Evolutionary conservation across 345 rosid genomes (phyloP).

Genomic region (Cochlearia excelsa): DNA sequence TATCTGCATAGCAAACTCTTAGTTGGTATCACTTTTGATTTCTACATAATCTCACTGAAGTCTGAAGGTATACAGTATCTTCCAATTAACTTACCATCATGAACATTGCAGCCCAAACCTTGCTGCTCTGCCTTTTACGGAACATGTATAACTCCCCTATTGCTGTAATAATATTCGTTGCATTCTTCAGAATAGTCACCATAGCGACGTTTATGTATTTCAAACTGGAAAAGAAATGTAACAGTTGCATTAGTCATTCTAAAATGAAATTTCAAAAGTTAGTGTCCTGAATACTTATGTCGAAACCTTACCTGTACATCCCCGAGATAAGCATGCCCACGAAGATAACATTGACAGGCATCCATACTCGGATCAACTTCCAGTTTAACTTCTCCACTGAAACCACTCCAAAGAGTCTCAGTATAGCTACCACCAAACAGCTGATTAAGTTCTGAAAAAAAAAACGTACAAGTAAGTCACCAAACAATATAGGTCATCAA

Average conservation of each 20-base stretch:
- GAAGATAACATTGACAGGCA: conserved; percentile 87
- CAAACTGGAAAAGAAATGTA: conserved; percentile 56
- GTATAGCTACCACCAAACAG: conserved; percentile 56
- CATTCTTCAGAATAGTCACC: conserved; percentile 95
- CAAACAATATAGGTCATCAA: conserved; percentile 18
- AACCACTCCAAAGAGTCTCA: conserved; percentile 53
- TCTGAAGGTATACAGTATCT: not conserved
- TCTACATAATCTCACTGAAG: not conserved
- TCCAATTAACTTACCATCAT: conserved; percentile 58
- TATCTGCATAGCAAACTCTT: conserved; percentile 47
- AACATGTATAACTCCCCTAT: conserved; percentile 81
- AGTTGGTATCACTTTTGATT: conserved; percentile 12
- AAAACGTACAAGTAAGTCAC: conserved; percentile 17
- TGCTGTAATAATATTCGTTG: conserved; percentile 87
- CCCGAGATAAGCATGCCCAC: conserved; percentile 94
- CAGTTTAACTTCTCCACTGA: conserved; percentile 76
- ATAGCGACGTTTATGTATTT: conserved; percentile 87
- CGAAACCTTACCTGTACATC: conserved; percentile 74
- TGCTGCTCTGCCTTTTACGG: conserved; percentile 76
- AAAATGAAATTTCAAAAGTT: conserved; percentile 1
- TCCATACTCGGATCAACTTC: conserved; percentile 78
- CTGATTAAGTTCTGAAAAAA: conserved; percentile 85
- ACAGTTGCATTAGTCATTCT: conserved; percentile 7
- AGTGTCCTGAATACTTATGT: conserved; percentile 1
- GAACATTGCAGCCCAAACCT: conserved; percentile 92